Evolutionary conservation across 345 rosid species (phyloP).

Genomic region (Acer saccharum): DNA sequence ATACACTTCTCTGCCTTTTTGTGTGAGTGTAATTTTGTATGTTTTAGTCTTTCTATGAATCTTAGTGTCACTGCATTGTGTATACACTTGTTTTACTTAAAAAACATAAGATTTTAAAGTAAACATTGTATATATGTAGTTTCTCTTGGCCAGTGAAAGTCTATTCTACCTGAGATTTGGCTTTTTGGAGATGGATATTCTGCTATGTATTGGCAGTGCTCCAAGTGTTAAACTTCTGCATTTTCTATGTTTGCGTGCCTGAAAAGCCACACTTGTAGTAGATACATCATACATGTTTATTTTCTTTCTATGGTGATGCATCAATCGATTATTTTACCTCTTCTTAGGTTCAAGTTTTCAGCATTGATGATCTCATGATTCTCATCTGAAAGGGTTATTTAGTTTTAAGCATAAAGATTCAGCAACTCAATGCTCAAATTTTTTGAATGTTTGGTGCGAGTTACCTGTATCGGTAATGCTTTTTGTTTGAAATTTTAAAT

Average conservation of each 20-base stretch:
- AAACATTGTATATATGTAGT: neutral
- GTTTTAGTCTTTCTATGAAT: neutral
- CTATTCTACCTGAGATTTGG: neutral
- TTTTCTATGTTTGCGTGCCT: neutral
- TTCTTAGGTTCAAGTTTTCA: neutral
- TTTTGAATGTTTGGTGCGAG: neutral
- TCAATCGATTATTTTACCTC: neutral
- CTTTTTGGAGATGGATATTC: neutral
- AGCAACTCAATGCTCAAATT: neutral
- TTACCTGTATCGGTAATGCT: neutral
- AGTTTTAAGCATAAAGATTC: neutral
- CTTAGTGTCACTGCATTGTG: neutral
- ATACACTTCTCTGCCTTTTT: neutral
- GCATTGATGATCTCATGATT: neutral
- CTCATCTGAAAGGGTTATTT: neutral
- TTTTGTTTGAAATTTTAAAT: neutral
- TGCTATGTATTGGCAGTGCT: neutral
- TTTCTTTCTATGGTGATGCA: neutral
- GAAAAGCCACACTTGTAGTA: neutral
- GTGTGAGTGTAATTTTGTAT: neutral
- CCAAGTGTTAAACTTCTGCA: neutral
- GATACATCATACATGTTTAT: neutral
- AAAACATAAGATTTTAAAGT: neutral
- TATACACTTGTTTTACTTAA: neutral
- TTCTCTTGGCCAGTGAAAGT: slow-evolving; percentile 4